Evolutionary conservation across 2,329 filamentous ascomycete genomes (phyloP).

Genomic region (Alternaria atra): DNA sequence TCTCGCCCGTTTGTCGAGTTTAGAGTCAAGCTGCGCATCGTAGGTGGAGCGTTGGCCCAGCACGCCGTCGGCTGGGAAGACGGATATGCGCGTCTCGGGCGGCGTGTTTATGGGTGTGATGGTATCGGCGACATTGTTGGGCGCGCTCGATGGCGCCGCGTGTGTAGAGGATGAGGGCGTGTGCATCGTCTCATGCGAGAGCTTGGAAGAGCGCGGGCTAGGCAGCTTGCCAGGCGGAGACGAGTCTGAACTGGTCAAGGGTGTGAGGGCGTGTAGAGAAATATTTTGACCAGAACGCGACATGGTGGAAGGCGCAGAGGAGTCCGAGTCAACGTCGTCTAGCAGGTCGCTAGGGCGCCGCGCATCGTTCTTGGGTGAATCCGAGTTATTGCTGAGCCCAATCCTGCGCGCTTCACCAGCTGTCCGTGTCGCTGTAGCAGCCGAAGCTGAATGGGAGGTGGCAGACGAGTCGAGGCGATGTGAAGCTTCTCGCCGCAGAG

Average conservation of each 20-base stretch:
- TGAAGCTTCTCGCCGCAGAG: conserved; percentile 36
- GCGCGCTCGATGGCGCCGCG: conserved; percentile 44
- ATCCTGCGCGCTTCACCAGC: conserved; percentile 23
- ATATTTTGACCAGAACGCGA: conserved; percentile 65
- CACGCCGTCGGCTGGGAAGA: conserved; percentile 61
- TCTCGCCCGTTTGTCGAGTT: conserved; percentile 60
- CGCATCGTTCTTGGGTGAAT: conserved; percentile 43
- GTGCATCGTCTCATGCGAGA: conserved; percentile 49
- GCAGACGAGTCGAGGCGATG: conserved; percentile 37
- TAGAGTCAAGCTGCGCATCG: conserved; percentile 70
- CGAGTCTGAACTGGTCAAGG: conserved; percentile 72
- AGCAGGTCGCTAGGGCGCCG: conserved; percentile 67
- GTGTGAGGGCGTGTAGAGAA: conserved; percentile 66
- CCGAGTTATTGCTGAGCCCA: conserved; percentile 27
- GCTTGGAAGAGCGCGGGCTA: conserved; percentile 61
- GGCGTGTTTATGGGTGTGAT: conserved; percentile 56
- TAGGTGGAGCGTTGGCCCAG: conserved; percentile 69
- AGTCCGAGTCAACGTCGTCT: conserved; percentile 75
- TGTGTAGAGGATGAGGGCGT: conserved; percentile 42
- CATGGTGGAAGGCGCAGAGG: conserved; percentile 65
- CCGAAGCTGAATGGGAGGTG: conserved; percentile 22
- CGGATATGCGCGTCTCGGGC: conserved; percentile 56
- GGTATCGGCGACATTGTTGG: conserved; percentile 57
- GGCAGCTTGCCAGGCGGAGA: conserved; percentile 66
- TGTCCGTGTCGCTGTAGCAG: conserved; percentile 24